phyloP scores from a whole-genome alignment of 2,329 filamentous ascomycete genomes.

The Talaromyces sp. region DNA sequence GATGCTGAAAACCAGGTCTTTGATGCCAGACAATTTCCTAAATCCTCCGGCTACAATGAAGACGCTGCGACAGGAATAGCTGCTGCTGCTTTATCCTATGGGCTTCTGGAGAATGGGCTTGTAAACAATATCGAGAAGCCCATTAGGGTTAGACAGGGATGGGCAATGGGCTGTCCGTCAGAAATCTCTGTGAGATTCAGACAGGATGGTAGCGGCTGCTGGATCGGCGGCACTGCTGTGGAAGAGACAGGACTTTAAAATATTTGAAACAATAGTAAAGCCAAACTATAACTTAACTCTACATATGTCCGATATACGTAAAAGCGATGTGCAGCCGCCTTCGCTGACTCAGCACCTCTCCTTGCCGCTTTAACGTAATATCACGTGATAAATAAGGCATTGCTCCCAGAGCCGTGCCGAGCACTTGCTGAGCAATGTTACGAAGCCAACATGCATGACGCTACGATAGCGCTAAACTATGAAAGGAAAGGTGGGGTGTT shows the following conservation, averaged over 20 bases:
- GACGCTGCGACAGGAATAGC: conserved; percentile 14
- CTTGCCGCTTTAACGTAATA: no score
- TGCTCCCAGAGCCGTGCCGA: no score
- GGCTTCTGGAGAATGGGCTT: neutral
- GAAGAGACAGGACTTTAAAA: neutral
- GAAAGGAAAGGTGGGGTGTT: no score
- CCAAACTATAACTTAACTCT: no score
- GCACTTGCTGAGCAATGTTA: no score
- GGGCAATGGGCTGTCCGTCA: conserved; percentile 1
- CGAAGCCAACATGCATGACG: no score
- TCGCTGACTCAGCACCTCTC: no score
- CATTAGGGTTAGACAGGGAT: neutral
- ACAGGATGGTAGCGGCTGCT: conserved; percentile 9
- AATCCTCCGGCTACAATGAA: conserved; percentile 10
- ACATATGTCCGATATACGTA: no score
- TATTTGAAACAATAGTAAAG: neutral
- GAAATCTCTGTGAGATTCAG: neutral
- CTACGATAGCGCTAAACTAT: no score
- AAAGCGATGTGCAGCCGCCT: no score
- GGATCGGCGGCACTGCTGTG: conserved; percentile 8
- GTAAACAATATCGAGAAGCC: neutral
- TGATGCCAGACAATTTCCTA: conserved; percentile 13
- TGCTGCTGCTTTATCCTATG: conserved; percentile 12
- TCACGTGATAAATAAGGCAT: no score
- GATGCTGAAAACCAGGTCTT: conserved; percentile 9